Base-by-base conservation (phyloP, 2,329 filamentous ascomycete species). In the Trichoderma guizhouense region DNA sequence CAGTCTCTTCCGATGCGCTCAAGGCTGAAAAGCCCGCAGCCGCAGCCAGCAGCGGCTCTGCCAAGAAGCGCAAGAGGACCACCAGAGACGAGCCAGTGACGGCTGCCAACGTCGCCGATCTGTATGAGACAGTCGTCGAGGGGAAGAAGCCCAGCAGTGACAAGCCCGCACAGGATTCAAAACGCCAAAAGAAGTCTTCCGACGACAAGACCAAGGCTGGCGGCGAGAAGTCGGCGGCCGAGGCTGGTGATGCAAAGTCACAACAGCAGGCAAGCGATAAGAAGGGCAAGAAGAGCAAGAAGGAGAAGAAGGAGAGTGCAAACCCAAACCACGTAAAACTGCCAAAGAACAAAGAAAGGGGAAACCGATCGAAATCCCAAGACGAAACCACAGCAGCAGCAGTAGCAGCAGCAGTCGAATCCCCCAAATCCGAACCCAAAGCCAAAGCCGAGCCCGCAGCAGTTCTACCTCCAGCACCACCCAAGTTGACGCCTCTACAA, bases 401-500 rank as follows among this genome's bases (percentile, higher is more conserved):
- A 43, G 39, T 28, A 36, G 15, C 15, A 43, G 39, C 36, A 36
- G 15, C 76, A n/a, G 24, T 30, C 39, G 61, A 66, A 34, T 65
- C 74, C 7, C 47, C 74, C 55, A 58, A 58, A n/a, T 6, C 53
- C 53, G 30, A 58, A 30, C 30, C 55, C 14, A 57, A 60, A 15
- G 26, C 60, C 55, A 53, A 73, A 67, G 65, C 77, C 39, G 73
- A 76, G 67, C 76, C 79, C 71, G 30, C 80, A 1, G 82, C 80
- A 1, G 82, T 83, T 51, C 81, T 82, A 8, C 81, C 85, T 51
- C 81, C 84, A 39, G 80, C 84, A 43, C 79, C 83, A 32, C 79
- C 82, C 74, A 93, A 93, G 76, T 89, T 99, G 78, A 99, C 96
- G 1, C 94, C 96, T 4, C 90, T 99, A 71, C 96, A 99, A 85